Evolutionary conservation across 2,329 filamentous ascomycete species (phyloP).

Genomic region (Chaetomium sp.): DNA sequence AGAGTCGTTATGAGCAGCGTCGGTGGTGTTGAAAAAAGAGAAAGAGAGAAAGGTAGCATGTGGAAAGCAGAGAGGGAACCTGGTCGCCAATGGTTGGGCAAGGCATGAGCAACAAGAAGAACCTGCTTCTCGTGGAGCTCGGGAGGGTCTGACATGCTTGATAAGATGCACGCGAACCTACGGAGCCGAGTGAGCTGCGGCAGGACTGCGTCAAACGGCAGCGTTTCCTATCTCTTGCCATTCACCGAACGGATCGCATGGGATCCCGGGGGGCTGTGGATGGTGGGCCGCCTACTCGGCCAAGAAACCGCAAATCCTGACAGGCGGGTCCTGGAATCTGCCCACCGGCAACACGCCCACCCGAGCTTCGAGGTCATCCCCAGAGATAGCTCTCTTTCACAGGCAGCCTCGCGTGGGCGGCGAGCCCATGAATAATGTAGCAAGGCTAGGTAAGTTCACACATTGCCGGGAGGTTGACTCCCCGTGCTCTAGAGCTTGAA

Average conservation of each 20-base stretch:
- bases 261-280: constrained; percentile 1
- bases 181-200: constrained; percentile 1
- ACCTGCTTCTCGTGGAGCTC: neutral
- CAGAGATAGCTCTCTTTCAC: no score
- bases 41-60: neutral
- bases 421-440: no score
- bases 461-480: no score
- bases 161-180: constrained; percentile 11
- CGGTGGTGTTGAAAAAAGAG: neutral
- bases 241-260: constrained; percentile 9
- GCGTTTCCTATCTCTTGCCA: constrained; percentile 5
- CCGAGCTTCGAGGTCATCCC: no score
- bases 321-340: constrained; percentile 11
- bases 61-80: neutral
- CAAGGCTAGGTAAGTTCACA: no score
- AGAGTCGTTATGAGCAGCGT: neutral
- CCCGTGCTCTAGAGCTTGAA: no score
- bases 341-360: neutral
- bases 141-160: constrained; percentile 11
- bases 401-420: no score
- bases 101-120: neutral
- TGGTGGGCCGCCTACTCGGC: constrained; percentile 9
- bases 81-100: neutral
- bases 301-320: constrained; percentile 16
- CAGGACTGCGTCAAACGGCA: constrained; percentile 1